Conservation (phyloP, 164 flowering plant genomes). For the Chimonanthus praecox region DNA sequence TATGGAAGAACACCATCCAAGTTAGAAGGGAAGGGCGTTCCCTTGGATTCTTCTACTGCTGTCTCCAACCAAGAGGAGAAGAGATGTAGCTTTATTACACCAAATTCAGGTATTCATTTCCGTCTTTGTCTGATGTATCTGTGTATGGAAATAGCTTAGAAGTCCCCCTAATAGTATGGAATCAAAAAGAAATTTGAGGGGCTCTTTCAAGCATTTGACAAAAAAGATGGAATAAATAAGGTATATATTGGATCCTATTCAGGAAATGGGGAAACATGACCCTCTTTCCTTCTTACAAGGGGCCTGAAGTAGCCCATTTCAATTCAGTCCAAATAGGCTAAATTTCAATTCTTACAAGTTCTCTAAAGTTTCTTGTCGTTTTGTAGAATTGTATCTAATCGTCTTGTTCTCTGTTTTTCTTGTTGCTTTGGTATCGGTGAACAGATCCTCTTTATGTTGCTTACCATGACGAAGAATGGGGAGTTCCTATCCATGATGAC, state of each 20-base stretch:
- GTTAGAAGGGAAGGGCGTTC: conserved; percentile 31
- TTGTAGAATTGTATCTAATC: background rate
- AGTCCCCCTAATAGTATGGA: too few relatives aligned
- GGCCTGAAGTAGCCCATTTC: too few relatives aligned
- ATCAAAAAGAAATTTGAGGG: too few relatives aligned
- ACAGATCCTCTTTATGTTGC: conserved; percentile 80
- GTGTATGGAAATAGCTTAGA: too few relatives aligned
- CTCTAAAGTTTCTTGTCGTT: background rate
- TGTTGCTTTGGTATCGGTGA: background rate
- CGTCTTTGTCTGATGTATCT: background rate
- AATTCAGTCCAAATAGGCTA: too few relatives aligned
- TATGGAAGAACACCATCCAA: conserved; percentile 75
- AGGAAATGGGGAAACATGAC: too few relatives aligned
- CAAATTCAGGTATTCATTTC: conserved; percentile 63
- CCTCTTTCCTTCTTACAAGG: too few relatives aligned
- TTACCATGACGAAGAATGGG: conserved; percentile 98
- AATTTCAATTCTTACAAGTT: background rate
- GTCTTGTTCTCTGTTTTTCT: background rate
- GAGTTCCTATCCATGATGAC: conserved; percentile 90
- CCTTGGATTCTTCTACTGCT: conserved; percentile 21
- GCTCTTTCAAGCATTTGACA: too few relatives aligned
- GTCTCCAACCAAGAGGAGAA: conserved; percentile 31
- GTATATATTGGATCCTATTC: too few relatives aligned
- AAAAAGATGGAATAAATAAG: too few relatives aligned
- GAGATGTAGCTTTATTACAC: conserved; percentile 78